These are phyloP conservation scores for Trametes pubescens DNA, from an alignment of 1,284 basidiomycete species.

Conservation along the genomic window DNA sequence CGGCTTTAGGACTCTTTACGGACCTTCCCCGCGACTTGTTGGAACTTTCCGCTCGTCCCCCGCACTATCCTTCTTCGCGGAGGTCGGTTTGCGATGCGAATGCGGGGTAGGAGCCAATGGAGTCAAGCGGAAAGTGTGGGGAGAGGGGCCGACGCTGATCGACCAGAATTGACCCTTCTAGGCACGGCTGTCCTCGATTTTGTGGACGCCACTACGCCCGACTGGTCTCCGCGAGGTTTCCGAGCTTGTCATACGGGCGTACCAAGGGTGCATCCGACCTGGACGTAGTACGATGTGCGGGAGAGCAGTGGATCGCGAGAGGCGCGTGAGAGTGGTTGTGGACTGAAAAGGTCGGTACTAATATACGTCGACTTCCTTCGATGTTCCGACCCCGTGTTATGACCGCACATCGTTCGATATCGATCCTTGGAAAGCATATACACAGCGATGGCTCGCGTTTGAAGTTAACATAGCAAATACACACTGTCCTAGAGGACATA, in stretches of 20 bases:
- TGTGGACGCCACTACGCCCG: slow-evolving; percentile 7
- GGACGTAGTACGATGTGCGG: background rate
- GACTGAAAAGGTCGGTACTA: too few relatives aligned
- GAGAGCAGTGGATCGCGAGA: background rate
- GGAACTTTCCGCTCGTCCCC: slow-evolving; percentile 12
- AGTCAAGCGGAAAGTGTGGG: slow-evolving; percentile 8
- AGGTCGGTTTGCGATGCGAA: background rate
- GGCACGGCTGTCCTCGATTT: slow-evolving; percentile 1
- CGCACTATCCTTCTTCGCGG: background rate
- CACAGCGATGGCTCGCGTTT: background rate
- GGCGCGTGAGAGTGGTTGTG: too few relatives aligned
- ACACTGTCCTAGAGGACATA: slow-evolving; percentile 10
- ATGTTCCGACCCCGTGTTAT: too few relatives aligned
- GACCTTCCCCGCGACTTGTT: too few relatives aligned
- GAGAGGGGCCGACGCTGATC: slow-evolving; percentile 1
- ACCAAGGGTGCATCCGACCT: background rate
- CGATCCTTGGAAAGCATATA: background rate
- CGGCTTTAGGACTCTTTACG: background rate
- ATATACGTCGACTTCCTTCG: too few relatives aligned
- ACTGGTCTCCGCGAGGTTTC: slow-evolving; percentile 5
- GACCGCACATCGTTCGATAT: too few relatives aligned
- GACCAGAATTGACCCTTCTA: background rate
- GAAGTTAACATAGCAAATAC: slow-evolving; percentile 16
- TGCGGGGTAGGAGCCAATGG: slow-evolving; percentile 20
- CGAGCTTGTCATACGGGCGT: slow-evolving; percentile 12